Conservation (phyloP, 2,329 filamentous ascomycete genomes). For the Fusarium ramigenum region DNA sequence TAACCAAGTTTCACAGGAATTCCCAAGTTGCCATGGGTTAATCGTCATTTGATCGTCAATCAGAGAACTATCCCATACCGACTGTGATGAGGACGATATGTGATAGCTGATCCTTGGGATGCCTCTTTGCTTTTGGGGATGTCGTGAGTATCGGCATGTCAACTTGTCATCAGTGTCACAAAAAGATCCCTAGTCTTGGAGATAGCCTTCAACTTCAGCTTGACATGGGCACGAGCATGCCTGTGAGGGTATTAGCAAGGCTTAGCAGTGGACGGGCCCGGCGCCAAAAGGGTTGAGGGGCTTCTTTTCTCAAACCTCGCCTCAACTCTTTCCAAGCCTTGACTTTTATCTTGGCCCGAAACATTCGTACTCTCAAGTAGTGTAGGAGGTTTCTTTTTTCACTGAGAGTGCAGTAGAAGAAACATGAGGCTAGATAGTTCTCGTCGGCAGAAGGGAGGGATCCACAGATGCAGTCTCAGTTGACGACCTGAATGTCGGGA, state of each 20-base stretch:
- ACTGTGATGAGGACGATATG: background rate
- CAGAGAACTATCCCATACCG: background rate
- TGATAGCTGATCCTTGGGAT: background rate
- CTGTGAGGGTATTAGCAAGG: background rate
- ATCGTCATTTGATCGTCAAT: background rate
- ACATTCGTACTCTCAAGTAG: background rate
- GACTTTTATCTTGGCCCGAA: conserved; percentile 7
- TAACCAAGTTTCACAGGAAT: background rate
- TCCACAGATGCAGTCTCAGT: conserved; percentile 28
- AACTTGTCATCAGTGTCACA: conserved; percentile 6
- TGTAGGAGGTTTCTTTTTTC: background rate
- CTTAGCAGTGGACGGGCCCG: background rate
- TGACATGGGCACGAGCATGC: conserved; percentile 10
- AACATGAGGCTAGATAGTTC: conserved; percentile 6
- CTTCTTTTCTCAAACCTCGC: conserved; percentile 10
- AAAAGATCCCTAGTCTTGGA: background rate
- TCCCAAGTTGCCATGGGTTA: background rate
- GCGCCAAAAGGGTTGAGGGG: conserved; percentile 19
- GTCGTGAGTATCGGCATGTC: background rate
- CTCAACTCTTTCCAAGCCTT: background rate
- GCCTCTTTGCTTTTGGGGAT: background rate
- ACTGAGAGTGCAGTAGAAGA: background rate
- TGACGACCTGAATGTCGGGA: conserved; percentile 33
- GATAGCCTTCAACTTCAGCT: conserved; percentile 17
- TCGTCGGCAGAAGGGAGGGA: conserved; percentile 25